phyloP scores from a whole-genome alignment of 1,284 basidiomycete genomes.

The Pterula multifida region DNA sequence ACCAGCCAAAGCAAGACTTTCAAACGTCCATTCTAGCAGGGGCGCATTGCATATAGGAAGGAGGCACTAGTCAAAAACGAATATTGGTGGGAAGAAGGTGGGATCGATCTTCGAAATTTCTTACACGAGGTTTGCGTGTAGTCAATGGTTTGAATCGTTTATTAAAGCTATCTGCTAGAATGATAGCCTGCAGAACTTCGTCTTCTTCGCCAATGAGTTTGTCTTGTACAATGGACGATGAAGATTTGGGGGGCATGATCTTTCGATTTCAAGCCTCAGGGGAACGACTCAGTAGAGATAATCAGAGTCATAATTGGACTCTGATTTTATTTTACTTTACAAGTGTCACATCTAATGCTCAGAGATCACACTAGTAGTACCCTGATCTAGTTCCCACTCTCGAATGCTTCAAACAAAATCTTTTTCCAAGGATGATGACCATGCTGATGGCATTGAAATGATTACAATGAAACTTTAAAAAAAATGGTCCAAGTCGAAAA shows the following conservation, averaged over 20 bases:
- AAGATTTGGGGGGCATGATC: conserved; percentile 53
- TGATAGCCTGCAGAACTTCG: conserved; percentile 80
- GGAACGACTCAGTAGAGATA: conserved; percentile 2
- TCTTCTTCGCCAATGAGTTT: conserved; percentile 58
- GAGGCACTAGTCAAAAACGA: conserved; percentile 49
- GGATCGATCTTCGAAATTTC: conserved; percentile 15
- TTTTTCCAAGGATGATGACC: not conserved
- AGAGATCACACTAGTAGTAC: too few relatives aligned
- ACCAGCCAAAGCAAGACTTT: conserved; percentile 83
- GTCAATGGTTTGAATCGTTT: conserved; percentile 86
- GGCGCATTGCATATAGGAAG: conserved; percentile 92
- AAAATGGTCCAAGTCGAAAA: conserved; percentile 19
- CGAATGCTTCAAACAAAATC: too few relatives aligned
- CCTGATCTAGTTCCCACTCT: too few relatives aligned
- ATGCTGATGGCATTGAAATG: not conserved
- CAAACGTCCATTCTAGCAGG: conserved; percentile 92
- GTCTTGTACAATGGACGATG: conserved; percentile 35
- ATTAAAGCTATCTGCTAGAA: conserved; percentile 93
- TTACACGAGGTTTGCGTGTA: conserved; percentile 67
- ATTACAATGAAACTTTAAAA: not conserved
- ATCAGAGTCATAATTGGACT: not conserved
- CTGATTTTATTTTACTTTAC: too few relatives aligned
- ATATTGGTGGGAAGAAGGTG: conserved; percentile 7
- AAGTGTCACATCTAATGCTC: too few relatives aligned
- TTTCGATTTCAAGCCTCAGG: not conserved